Base-by-base conservation (phyloP, 257 asterid species). In the Sherardia arvensis region DNA sequence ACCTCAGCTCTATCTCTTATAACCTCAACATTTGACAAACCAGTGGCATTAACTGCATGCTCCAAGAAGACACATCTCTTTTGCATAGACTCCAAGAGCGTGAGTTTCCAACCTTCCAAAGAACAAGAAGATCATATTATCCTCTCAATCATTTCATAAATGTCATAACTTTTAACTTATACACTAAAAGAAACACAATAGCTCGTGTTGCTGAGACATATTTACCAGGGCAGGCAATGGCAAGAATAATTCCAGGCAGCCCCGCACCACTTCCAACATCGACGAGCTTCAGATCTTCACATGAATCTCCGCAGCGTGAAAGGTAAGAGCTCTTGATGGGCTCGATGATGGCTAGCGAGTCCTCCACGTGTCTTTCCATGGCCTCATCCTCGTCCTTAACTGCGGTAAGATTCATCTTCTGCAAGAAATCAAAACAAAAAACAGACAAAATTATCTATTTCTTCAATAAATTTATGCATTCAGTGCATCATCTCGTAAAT, bases 211-310 rank as follows among this genome's bases (percentile, higher is more conserved):
- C n/a, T 20, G 29, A 15, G 8, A 53, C 15, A 1, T 23, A 34
- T 58, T n/a, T 79, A 92, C 99, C 83, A 3, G 97, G 97, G 67
- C 82, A 84, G 5, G 97, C 97, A 70, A 87, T 85, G 32, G 99
- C 97, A 62, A 92, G 83, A 69, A 92, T 72, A 34, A 92, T 12
- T 62, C 99, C 97, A 36, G 99, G 97, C 69, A 92, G 96, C 65
- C 99, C 96, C 2, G 97, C 95, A 14, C 99, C 99, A 40, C 88
- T 89, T 61, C 99, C 99, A 57, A 92, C 96, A 79, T 92, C 99
- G 49, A 92, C 79, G 65, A 89, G 81, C 28, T 77, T 78, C 80
- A 92, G 71, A 69, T 77, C 70, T 38, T 92, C 88, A 11, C 76
- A 82, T 22, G 91, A 82, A 67, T 28, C 53, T 65, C 85, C 91